Evolutionary conservation across 345 rosid species (phyloP).

Genomic region (Brassica nigra): DNA sequence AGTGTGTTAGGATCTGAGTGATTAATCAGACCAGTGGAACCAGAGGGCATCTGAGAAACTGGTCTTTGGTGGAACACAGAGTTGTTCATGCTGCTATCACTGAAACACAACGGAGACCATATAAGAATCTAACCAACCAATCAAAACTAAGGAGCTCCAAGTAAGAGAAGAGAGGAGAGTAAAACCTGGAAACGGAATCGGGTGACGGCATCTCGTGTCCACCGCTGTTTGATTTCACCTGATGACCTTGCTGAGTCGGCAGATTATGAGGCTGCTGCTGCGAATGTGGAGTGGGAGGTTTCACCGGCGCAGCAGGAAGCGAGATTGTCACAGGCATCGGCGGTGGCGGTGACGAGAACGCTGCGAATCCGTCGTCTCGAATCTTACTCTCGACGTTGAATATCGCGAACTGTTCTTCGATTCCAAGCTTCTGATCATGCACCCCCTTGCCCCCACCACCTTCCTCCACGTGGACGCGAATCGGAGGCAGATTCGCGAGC

Average conservation of each 20-base stretch:
- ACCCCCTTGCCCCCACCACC: slow-evolving; percentile 35
- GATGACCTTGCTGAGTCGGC: slow-evolving; percentile 48
- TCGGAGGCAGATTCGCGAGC: slow-evolving; percentile 78
- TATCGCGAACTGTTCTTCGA: slow-evolving; percentile 81
- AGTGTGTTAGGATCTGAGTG: slow-evolving; percentile 53
- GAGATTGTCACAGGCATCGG: slow-evolving; percentile 50
- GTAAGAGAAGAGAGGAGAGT: neutral
- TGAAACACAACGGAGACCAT: slow-evolving; percentile 33
- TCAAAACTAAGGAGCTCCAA: too few relatives aligned
- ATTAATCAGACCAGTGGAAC: slow-evolving; percentile 55
- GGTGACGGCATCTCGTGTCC: slow-evolving; percentile 79
- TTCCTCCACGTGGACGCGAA: slow-evolving; percentile 77
- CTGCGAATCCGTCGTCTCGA: slow-evolving; percentile 56
- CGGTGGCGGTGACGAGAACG: slow-evolving; percentile 61
- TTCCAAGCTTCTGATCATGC: slow-evolving; percentile 64
- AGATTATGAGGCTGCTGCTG: slow-evolving; percentile 46
- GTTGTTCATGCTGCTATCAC: slow-evolving; percentile 79
- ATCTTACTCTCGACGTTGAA: slow-evolving; percentile 43
- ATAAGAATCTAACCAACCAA: slow-evolving; percentile 34
- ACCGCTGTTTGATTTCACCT: slow-evolving; percentile 59
- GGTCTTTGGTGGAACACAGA: slow-evolving; percentile 62
- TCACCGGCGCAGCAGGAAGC: slow-evolving; percentile 50
- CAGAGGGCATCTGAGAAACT: slow-evolving; percentile 60
- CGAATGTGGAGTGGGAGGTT: slow-evolving; percentile 48
- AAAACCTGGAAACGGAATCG: slow-evolving; percentile 85